A percentile compares a stretch with the other conserved stretches of the same genome.
phyloP scores from a whole-genome alignment of 129 eudicot genomes.

The Sambucus nigra region DNA sequence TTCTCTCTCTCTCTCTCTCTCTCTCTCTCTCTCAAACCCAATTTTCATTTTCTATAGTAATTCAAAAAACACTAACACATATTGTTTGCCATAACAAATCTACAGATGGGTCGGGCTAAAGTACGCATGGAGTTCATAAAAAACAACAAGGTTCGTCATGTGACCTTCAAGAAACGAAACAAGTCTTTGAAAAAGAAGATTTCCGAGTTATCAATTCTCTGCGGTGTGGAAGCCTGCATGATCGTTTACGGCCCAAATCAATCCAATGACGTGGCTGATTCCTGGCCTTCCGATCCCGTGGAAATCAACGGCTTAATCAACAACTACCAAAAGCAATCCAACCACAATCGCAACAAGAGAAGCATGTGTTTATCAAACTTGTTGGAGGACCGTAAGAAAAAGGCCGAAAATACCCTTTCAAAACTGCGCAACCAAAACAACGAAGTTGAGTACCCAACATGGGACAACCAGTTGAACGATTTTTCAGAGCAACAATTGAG shows the following conservation, averaged over 20 bases:
- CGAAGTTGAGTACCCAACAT: constrained; percentile 4
- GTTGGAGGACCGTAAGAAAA: constrained; percentile 9
- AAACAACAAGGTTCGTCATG: neutral
- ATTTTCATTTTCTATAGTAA: no score
- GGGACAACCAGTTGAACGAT: neutral
- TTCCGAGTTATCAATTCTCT: constrained; percentile 7
- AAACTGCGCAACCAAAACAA: constrained; percentile 10
- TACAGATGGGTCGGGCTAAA: constrained; percentile 7
- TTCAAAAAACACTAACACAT: no score
- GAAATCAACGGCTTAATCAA: neutral
- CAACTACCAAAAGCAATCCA: neutral
- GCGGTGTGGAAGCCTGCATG: constrained; percentile 9
- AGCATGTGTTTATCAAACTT: neutral
- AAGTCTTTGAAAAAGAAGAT: constrained; percentile 12
- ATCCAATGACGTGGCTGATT: neutral
- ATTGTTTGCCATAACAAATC: no score
- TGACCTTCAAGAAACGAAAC: constrained; percentile 11
- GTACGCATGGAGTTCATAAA: constrained; percentile 10
- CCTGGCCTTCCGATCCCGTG: neutral
- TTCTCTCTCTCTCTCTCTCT: no score
- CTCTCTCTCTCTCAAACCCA: no score
- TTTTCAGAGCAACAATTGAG: neutral
- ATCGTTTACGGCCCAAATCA: constrained; percentile 5
- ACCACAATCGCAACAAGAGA: neutral
- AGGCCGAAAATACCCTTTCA: neutral